phyloP scores from a whole-genome alignment of 495 filamentous ascomycete species.

The Bacidia gigantensis region DNA sequence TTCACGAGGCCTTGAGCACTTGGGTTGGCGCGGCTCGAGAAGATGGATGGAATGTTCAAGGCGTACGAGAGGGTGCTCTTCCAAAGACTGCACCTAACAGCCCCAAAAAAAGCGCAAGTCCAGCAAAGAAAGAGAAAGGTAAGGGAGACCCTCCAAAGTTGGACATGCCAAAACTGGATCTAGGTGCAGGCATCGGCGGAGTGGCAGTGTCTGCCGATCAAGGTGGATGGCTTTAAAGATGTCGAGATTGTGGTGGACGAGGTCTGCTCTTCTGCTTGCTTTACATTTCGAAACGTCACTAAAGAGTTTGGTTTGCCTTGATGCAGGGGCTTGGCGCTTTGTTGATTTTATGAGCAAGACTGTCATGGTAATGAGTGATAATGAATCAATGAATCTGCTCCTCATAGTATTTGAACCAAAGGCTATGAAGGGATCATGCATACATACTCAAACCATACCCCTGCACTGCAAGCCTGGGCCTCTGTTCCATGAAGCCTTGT shows the following conservation, averaged over 20 bases:
- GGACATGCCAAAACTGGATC: constrained; percentile 34
- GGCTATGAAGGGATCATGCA: no score
- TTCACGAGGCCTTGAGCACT: constrained; percentile 75
- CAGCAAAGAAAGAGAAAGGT: constrained; percentile 29
- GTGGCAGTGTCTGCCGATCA: constrained; percentile 2
- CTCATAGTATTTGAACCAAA: no score
- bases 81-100: constrained; percentile 21
- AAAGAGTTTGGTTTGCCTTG: no score
- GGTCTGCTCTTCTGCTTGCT: neutral
- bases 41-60: constrained; percentile 71
- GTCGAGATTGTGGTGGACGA: neutral
- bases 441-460: no score
- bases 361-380: neutral
- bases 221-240: constrained; percentile 15
- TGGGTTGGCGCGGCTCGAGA: constrained; percentile 81
- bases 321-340: neutral
- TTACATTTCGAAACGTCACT: no score
- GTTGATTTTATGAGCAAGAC: neutral
- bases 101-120: constrained; percentile 29
- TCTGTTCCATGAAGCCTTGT: no score
- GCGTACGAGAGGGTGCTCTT: constrained; percentile 56
- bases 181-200: constrained; percentile 7
- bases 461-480: no score
- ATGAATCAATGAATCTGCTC: neutral
- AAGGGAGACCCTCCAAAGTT: constrained; percentile 35